Evolutionary conservation across 192 early-diverging fungal genomes (phyloP).

Genomic region (Dissophora ornata): DNA sequence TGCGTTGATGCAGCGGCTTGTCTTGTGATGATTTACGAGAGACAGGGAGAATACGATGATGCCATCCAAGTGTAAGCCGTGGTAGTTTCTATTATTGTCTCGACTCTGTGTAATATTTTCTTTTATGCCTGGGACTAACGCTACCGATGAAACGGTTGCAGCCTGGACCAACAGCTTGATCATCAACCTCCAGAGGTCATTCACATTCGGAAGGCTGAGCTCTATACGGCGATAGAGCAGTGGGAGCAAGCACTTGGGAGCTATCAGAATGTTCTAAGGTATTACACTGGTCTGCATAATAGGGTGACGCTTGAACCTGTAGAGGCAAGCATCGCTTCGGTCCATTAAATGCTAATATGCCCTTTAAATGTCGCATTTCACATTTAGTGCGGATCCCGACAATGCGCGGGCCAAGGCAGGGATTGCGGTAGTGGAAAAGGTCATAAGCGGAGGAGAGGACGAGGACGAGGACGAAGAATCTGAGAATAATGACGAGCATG

Average conservation of each 20-base stretch:
- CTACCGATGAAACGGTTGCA: neutral
- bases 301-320: too few species aligned
- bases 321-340: neutral
- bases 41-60: slow-evolving; percentile 13
- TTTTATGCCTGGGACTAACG: neutral
- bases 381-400: slow-evolving; percentile 7
- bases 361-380: neutral
- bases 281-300: neutral
- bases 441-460: slow-evolving; percentile 25
- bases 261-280: slow-evolving; percentile 29
- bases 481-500: slow-evolving; percentile 2
- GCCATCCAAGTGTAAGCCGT: slow-evolving; percentile 30
- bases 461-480: slow-evolving; percentile 26
- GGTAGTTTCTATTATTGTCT: too few species aligned
- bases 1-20: slow-evolving; percentile 22
- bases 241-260: slow-evolving; percentile 26
- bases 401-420: slow-evolving; percentile 9
- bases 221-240: slow-evolving; percentile 12
- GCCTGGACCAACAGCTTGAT: slow-evolving; percentile 32
- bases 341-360: too few species aligned
- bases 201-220: slow-evolving; percentile 25
- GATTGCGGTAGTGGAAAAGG: slow-evolving; percentile 11
- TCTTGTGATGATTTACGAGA: slow-evolving; percentile 14
- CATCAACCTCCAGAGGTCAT: slow-evolving; percentile 19
- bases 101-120: too few species aligned